A percentile compares a stretch with the other conserved stretches of the same genome.
phyloP scores from a whole-genome alignment of 164 flowering plant genomes.

The Annona squamosa region DNA sequence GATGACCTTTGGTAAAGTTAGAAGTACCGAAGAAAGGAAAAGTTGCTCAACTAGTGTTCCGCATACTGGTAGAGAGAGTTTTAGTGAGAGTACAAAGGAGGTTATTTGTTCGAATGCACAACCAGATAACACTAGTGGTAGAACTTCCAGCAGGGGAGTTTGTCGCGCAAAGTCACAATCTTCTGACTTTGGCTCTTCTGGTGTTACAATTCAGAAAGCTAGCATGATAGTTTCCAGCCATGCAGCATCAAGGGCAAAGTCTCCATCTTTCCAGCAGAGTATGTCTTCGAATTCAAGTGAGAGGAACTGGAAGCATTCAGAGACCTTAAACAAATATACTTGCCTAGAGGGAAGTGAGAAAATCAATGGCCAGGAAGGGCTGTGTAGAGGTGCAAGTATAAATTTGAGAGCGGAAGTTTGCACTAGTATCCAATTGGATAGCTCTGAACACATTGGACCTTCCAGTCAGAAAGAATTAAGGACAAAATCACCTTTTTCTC shows the following conservation, averaged over 20 bases:
- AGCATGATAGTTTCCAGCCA: conserved; percentile 8
- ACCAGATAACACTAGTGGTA: conserved; percentile 1
- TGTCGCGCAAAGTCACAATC: no score
- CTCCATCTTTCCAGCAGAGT: conserved; percentile 13
- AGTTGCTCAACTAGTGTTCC: conserved; percentile 1
- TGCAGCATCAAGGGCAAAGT: conserved; percentile 6
- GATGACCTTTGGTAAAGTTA: no score
- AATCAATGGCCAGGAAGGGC: conserved; percentile 5
- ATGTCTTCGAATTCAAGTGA: conserved; percentile 6
- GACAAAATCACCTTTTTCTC: no score
- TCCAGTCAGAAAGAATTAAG: no score
- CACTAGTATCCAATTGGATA: no score
- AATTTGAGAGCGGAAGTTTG: no score
- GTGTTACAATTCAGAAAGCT: not conserved
- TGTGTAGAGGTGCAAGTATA: no score
- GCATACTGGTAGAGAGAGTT: conserved; percentile 7
- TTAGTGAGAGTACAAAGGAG: conserved; percentile 12
- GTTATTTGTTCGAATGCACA: conserved; percentile 7
- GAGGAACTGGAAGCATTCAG: conserved; percentile 14
- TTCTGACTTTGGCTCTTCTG: no score
- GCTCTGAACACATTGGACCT: no score
- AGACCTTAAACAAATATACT: conserved; percentile 15
- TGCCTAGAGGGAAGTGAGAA: conserved; percentile 14
- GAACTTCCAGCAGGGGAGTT: no score
- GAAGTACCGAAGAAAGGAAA: conserved; percentile 3